Evolutionary conservation across 2,329 filamentous ascomycete species (phyloP).

Genomic region (Fusarium sp.): DNA sequence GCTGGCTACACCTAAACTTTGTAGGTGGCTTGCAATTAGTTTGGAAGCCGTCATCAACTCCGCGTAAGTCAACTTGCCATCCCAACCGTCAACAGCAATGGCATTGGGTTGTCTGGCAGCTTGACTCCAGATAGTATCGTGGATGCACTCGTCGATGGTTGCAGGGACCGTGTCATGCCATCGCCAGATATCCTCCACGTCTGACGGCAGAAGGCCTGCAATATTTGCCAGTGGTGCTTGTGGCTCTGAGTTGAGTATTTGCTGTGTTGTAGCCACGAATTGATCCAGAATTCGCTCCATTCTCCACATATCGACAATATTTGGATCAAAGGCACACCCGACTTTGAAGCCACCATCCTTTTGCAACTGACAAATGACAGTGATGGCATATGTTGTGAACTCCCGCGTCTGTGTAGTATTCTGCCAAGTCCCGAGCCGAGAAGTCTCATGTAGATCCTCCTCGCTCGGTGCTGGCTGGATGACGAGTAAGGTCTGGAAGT

Average conservation of each 20-base stretch:
- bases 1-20: background rate
- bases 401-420: background rate
- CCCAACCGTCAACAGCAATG: conserved; percentile 4
- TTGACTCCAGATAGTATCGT: conserved; percentile 4
- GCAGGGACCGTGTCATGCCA: conserved; percentile 4
- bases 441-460: background rate
- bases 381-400: conserved; percentile 11
- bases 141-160: background rate
- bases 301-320: conserved; percentile 11
- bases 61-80: background rate
- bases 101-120: background rate
- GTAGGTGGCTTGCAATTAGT: background rate
- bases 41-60: background rate
- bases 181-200: conserved; percentile 2
- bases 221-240: background rate
- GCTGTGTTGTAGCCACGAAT: conserved; percentile 11
- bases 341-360: conserved; percentile 12
- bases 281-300: conserved; percentile 16
- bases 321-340: conserved; percentile 5
- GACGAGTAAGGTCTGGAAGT: conserved; percentile 11
- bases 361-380: conserved; percentile 9
- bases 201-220: background rate
- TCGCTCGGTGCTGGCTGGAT: conserved; percentile 1
- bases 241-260: background rate
- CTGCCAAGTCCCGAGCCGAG: conserved; percentile 7